Conservation (phyloP, 2,329 filamentous ascomycete species). For the Xylariaceae sp. region DNA sequence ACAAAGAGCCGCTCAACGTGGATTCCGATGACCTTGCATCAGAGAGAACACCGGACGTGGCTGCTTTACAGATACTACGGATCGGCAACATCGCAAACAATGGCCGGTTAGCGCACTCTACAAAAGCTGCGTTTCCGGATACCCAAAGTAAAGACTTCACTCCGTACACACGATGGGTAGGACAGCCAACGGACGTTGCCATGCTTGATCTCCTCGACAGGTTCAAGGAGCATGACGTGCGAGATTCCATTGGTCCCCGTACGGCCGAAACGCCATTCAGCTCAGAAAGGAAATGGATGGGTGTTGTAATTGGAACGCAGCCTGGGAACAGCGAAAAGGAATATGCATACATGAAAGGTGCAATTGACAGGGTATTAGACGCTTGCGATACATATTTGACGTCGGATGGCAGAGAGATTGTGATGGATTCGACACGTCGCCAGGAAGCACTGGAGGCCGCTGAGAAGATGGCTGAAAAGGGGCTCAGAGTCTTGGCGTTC, state of each 20-base stretch:
- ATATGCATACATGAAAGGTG: slow-evolving; percentile 92
- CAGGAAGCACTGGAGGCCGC: slow-evolving; percentile 75
- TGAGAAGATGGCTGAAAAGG: slow-evolving; percentile 81
- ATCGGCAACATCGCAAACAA: slow-evolving; percentile 98
- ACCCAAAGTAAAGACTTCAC: slow-evolving; percentile 64
- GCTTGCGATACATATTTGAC: slow-evolving; percentile 90
- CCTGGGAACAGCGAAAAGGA: slow-evolving; percentile 60
- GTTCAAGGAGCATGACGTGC: slow-evolving; percentile 86
- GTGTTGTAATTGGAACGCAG: slow-evolving; percentile 72
- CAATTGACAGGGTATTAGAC: slow-evolving; percentile 79
- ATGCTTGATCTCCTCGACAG: slow-evolving; percentile 88
- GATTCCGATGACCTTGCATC: slow-evolving; percentile 50
- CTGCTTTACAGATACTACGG: slow-evolving; percentile 75
- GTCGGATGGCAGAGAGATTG: slow-evolving; percentile 78
- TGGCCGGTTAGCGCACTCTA: slow-evolving; percentile 71
- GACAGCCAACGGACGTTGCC: slow-evolving; percentile 96
- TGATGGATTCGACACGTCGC: slow-evolving; percentile 71
- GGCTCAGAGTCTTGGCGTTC: slow-evolving; percentile 86
- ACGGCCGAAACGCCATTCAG: slow-evolving; percentile 90
- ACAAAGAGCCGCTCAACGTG: slow-evolving; percentile 46
- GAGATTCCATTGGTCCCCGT: slow-evolving; percentile 78
- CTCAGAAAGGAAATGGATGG: slow-evolving; percentile 99
- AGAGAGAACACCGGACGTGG: slow-evolving; percentile 62
- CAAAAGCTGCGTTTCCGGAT: slow-evolving; percentile 79
- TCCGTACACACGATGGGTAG: slow-evolving; percentile 84